A percentile compares a stretch with the other conserved stretches of the same genome.
phyloP scores from a whole-genome alignment of 2,329 filamentous ascomycete genomes.

The Cercospora zeae-maydis region DNA sequence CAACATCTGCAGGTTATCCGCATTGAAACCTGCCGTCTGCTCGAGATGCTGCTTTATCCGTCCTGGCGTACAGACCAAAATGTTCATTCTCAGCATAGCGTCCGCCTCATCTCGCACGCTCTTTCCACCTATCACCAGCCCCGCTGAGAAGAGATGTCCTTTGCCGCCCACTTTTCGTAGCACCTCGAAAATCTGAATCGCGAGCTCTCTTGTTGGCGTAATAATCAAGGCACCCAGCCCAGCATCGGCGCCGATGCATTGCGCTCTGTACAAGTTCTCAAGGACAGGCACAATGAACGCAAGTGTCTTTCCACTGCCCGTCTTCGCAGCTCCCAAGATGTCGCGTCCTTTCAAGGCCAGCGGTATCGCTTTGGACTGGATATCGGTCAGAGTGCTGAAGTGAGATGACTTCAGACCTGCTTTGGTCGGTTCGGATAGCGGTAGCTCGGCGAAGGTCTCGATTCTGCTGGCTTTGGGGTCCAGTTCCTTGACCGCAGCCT shows the following conservation, averaged over 20 bases:
- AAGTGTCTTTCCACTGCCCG: conserved; percentile 90
- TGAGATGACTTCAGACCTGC: conserved; percentile 79
- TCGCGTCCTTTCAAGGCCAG: conserved; percentile 80
- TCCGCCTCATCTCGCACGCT: conserved; percentile 83
- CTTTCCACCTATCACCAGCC: conserved; percentile 90
- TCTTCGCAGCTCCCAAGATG: conserved; percentile 91
- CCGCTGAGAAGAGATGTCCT: conserved; percentile 82
- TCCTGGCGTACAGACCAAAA: conserved; percentile 90
- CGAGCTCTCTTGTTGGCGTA: conserved; percentile 89
- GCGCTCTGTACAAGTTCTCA: conserved; percentile 83
- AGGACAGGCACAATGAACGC: conserved; percentile 89
- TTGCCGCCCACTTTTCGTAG: conserved; percentile 83
- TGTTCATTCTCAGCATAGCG: conserved; percentile 87
- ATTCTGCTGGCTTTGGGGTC: conserved; percentile 57
- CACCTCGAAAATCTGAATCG: conserved; percentile 95
- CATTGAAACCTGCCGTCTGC: conserved; percentile 84
- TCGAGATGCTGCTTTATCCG: conserved; percentile 94
- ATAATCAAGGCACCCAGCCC: conserved; percentile 90
- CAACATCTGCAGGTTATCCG: conserved; percentile 85
- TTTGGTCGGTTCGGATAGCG: conserved; percentile 75
- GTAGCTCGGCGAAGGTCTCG: conserved; percentile 76
- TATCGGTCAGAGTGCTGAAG: conserved; percentile 85
- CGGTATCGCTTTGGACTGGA: conserved; percentile 86
- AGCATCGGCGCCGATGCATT: conserved; percentile 81
- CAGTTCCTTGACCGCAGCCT: conserved; percentile 44